Base-by-base conservation (phyloP, 306 rosid species). In the Sicyos edulis region DNA sequence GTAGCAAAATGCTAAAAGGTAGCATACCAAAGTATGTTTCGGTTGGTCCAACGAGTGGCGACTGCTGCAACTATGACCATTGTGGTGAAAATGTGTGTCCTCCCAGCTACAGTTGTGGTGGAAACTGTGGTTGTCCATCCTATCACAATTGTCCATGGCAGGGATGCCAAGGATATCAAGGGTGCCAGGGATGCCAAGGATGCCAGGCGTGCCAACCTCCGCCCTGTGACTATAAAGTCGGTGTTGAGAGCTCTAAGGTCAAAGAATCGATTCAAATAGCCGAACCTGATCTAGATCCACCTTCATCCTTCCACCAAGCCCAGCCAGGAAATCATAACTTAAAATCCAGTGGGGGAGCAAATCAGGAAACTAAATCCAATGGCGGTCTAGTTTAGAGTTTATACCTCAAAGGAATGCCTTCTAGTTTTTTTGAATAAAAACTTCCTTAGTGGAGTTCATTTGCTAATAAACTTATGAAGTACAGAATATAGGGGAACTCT, bases 321-420 rank as follows among this genome's bases (percentile, higher is more conserved):
- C 7, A 50, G 22, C 45, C 55, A 69, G 15, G 8, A 50, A n/a
- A 68, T 68, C 42, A 49, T 19, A 15, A 68, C 72, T 11, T 47
- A 22, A 49, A 68, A 21, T 45, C 42, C 54, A 47, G 34, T 67
- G 72, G 55, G 72, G 72, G 37, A 40, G 29, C 49, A n/a, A 64
- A 64, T 47, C 56, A 47, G 34, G n/a, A 12, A n/a, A 19, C 21
- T 37, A 67, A 67, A 45, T 45, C 72, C 42, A 67, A 21, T 47
- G 72, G 56, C 20, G 72, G 56, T 67, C 13, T 47, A 55, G 72
- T 67, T 67, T 67, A 67, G 71, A 65, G 54, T 20, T 42, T 20
- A 44, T 10, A 65, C 54, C 71, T 65, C 71, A 44, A 65, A 65
- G 71, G 26, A 67, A 47, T 13, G 42, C 24, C 55, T 45, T 69